A percentile compares a stretch with the other conserved stretches of the same genome.
Evolutionary conservation across 2,329 filamentous ascomycete species (phyloP).

Genomic region (Ceratocystiopsis minuta): DNA sequence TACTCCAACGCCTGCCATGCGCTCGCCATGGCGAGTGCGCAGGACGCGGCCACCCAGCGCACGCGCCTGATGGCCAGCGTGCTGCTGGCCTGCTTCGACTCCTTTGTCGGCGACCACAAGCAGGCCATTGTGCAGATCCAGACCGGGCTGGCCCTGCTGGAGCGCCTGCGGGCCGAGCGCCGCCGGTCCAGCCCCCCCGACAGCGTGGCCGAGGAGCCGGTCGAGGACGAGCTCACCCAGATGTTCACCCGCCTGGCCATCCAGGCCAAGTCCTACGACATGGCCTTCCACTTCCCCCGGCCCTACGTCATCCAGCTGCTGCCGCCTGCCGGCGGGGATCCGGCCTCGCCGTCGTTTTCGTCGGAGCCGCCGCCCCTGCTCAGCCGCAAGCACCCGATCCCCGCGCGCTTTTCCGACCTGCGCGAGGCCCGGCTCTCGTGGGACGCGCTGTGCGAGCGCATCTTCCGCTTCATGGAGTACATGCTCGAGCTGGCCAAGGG

Average conservation of each 20-base stretch:
- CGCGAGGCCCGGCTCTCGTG: conserved; percentile 37
- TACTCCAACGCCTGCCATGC: conserved; percentile 39
- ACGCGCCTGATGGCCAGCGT: conserved; percentile 46
- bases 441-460: conserved; percentile 36
- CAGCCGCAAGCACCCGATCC: conserved; percentile 20
- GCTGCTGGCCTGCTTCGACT: conserved; percentile 50
- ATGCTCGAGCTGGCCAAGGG: conserved; percentile 29
- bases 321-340: conserved; percentile 12
- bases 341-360: conserved; percentile 21
- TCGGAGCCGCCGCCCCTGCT: conserved; percentile 19
- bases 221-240: conserved; percentile 40
- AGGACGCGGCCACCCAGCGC: conserved; percentile 21
- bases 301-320: conserved; percentile 40
- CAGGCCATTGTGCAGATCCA: conserved; percentile 45
- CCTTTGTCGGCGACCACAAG: conserved; percentile 44
- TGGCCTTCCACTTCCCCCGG: conserved; percentile 49
- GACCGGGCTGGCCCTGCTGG: conserved; percentile 34
- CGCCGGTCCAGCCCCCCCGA: conserved; percentile 13
- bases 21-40: conserved; percentile 25
- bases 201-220: conserved; percentile 19
- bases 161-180: conserved; percentile 30
- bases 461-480: conserved; percentile 40
- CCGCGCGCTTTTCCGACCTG: conserved; percentile 28
- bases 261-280: conserved; percentile 49
- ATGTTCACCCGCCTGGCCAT: conserved; percentile 47